phyloP scores from a whole-genome alignment of 208 protist genomes.

The Trypanosomatidae sp. region DNA sequence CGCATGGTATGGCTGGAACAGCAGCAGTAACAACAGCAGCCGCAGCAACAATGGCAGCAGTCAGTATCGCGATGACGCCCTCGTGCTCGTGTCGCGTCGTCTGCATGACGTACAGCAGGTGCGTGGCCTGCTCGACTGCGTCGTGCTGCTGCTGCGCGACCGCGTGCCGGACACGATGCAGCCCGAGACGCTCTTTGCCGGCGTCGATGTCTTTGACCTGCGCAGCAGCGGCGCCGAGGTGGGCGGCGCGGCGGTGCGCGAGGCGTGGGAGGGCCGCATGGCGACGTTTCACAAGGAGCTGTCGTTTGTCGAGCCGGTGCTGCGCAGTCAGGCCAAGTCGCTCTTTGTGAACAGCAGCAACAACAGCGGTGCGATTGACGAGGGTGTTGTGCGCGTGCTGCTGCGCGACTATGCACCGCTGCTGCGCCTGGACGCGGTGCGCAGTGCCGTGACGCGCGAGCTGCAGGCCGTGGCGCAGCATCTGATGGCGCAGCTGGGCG shows the following conservation, averaged over 20 bases:
- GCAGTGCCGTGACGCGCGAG: too few species aligned
- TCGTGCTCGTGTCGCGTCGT: constrained; percentile 41
- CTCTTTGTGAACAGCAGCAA: too few species aligned
- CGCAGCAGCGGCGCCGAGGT: constrained; percentile 1
- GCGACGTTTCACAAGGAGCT: constrained; percentile 72
- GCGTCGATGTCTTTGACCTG: constrained; percentile 46
- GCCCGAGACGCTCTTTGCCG: constrained; percentile 68
- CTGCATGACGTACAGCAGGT: constrained; percentile 61
- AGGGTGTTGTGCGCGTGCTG: too few species aligned
- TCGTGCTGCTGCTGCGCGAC: constrained; percentile 15
- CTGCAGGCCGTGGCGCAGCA: too few species aligned
- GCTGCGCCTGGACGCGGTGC: too few species aligned
- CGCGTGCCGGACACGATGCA: constrained; percentile 27
- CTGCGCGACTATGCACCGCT: too few species aligned
- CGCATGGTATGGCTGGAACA: too few species aligned
- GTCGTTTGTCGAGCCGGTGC: constrained; percentile 57
- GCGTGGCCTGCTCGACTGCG: constrained; percentile 35
- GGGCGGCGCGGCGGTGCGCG: constrained; percentile 10
- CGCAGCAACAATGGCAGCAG: too few species aligned
- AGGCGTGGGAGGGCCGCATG: constrained; percentile 40
- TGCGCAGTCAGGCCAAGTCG: constrained; percentile 49
- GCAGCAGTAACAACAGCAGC: too few species aligned
- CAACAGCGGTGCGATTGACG: too few species aligned
- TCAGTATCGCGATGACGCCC: constrained; percentile 53
- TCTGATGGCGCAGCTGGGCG: too few species aligned